Base-by-base conservation (phyloP, 805 yeast genomes). In the Sugiyamaella marilandica region DNA sequence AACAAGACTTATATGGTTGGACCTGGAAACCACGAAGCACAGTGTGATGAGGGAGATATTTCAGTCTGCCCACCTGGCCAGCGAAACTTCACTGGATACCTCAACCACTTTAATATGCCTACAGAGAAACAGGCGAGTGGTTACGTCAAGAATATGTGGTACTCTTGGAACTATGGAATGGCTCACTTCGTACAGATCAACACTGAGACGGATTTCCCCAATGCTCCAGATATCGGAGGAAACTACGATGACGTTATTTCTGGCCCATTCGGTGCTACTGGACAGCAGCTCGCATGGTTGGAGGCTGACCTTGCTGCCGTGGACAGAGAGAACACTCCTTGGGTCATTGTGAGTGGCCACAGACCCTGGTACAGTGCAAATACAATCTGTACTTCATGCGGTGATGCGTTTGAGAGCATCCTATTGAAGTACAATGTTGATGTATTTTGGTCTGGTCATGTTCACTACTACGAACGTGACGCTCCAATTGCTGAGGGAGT, bases 311-410 rank as follows among this genome's bases (percentile, higher is more conserved):
- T 64, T 37, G 64, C 64, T 24, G 34, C 54, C 13, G 69, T 64
- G 39, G 59, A 64, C 52, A 53, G 68, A 32, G 47, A 58, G 9
- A 51, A 55, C 45, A 64, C 69, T 14, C 68, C 68, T 3, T 64
- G 53, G 65, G 49, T 53, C 8, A 46, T 50, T 31, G 65, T 53
- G n/a, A 43, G 56, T n/a, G 68, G 64, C 13, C 69, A 65, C 52
- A 56, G 68, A 31, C 69, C 69, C 13, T 64, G 65, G 66, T 65
- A 65, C 47, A 10, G 45, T 52, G 16, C 64, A 10, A 66, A 62
- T 49, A 50, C 43, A 18, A 36, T 44, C 18, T 61, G 60, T 35
- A 29, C 11, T 24, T 44, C 46, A 8, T 58, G 62, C 49, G 52
- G 50, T 29, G 32, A 57, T 11, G 64, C 62, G 3, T 62, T 62